Evolutionary conservation across 305 asterid genomes (phyloP).

Genomic region (Withania somnifera): DNA sequence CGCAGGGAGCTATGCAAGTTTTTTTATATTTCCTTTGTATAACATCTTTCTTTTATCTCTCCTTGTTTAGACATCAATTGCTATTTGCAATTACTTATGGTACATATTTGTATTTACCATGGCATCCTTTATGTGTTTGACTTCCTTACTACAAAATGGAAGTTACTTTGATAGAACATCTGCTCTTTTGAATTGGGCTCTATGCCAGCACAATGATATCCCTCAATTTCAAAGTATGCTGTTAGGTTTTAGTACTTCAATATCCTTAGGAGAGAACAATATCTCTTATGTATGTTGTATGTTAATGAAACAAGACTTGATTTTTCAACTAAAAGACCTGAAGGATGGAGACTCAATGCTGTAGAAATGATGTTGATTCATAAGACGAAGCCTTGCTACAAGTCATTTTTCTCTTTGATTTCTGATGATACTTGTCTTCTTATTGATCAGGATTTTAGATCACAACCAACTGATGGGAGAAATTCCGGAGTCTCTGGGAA

Average conservation of each 20-base stretch:
- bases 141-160: neutral
- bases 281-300: neutral
- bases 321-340: neutral
- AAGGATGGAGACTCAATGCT: neutral
- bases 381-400: neutral
- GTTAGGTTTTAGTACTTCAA: neutral
- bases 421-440: neutral
- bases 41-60: neutral
- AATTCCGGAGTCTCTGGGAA: slow-evolving; percentile 50
- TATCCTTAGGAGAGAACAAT: neutral
- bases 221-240: neutral
- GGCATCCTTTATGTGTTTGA: neutral
- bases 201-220: neutral
- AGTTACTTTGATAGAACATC: neutral
- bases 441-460: slow-evolving; percentile 54
- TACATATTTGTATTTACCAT: neutral
- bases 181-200: neutral
- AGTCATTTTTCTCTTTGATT: neutral
- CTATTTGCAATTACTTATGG: neutral
- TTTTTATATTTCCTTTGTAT: neutral
- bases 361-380: neutral
- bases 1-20: neutral
- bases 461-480: slow-evolving; percentile 54
- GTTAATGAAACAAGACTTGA: neutral
- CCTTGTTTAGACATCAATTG: neutral